A percentile compares a stretch with the other conserved stretches of the same genome.
phyloP scores from a whole-genome alignment of 2,329 filamentous ascomycete species.

The Phialophora verrucosa region DNA sequence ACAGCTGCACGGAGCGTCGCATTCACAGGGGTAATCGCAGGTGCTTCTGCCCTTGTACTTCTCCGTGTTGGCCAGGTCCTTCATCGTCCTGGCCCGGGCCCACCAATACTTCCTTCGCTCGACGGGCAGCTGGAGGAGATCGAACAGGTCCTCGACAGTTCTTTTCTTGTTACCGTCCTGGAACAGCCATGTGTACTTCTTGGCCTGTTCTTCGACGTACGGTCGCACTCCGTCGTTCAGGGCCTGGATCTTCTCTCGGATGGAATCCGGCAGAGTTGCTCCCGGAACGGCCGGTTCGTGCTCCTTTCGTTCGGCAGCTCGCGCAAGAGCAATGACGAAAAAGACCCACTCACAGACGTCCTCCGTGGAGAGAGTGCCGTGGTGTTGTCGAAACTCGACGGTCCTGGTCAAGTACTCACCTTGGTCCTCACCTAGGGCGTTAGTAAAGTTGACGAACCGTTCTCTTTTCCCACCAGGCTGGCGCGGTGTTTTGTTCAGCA shows the following conservation, averaged over 20 bases:
- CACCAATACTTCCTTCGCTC: slow-evolving; percentile 2
- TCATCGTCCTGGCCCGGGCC: not conserved
- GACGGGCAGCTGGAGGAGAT: slow-evolving; percentile 2
- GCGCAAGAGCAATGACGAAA: not conserved
- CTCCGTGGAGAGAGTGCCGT: not conserved
- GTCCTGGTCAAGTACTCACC: slow-evolving; percentile 1
- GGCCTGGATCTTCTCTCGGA: not conserved
- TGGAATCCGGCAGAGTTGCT: not conserved
- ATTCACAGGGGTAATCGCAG: not conserved
- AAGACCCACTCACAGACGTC: slow-evolving; percentile 11
- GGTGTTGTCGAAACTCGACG: slow-evolving; percentile 16
- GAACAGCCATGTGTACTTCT: slow-evolving; percentile 6
- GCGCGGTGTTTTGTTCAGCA: not conserved
- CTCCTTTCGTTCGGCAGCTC: slow-evolving; percentile 13
- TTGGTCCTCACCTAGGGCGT: not conserved
- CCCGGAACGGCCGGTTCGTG: not conserved
- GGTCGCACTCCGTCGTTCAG: not conserved
- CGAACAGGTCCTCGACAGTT: slow-evolving; percentile 10
- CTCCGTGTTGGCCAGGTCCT: not conserved
- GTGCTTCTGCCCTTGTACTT: not conserved
- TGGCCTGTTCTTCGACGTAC: not conserved
- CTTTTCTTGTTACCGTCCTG: not conserved
- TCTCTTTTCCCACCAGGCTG: not conserved
- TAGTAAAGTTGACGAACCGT: slow-evolving; percentile 14
- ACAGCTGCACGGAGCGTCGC: not conserved